These are phyloP conservation scores for Geranomyces variabilis DNA, from an alignment of 192 early-diverging fungal species.

Conservation along the genomic window DNA sequence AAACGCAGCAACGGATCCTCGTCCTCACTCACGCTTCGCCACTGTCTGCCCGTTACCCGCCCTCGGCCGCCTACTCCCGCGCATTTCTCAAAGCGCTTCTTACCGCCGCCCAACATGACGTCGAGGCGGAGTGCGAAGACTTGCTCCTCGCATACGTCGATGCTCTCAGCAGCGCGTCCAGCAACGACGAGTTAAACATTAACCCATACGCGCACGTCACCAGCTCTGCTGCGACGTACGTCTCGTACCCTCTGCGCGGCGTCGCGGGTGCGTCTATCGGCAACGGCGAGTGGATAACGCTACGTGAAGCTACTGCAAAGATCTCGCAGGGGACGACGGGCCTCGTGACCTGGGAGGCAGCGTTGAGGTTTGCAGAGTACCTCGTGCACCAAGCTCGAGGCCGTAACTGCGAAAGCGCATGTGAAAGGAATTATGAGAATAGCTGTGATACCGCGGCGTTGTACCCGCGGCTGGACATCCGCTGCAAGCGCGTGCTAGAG, in stretches of 20 bases:
- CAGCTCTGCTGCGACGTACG: neutral
- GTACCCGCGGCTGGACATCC: constrained; percentile 4
- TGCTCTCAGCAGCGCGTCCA: neutral
- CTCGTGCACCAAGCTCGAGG: constrained; percentile 26
- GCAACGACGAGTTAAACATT: neutral
- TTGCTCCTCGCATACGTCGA: constrained; percentile 19
- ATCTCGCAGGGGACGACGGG: constrained; percentile 68
- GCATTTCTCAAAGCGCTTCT: constrained; percentile 31
- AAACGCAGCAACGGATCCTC: constrained; percentile 15
- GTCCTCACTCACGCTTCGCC: constrained; percentile 3
- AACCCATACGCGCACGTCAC: neutral
- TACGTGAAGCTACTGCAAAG: constrained; percentile 54
- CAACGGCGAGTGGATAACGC: constrained; percentile 31
- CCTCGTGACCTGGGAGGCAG: constrained; percentile 66
- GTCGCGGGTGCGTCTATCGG: neutral
- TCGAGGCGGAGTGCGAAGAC: constrained; percentile 12
- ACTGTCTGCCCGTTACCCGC: constrained; percentile 13
- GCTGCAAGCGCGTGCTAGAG: constrained; percentile 38
- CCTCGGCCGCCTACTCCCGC: constrained; percentile 10
- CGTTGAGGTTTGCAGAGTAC: constrained; percentile 57
- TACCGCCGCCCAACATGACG: neutral
- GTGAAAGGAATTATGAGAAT: neutral
- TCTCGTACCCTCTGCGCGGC: neutral
- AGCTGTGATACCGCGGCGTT: neutral
- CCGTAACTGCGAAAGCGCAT: too few species aligned